These are phyloP conservation scores for Naegleria lovaniensis DNA, from an alignment of 208 protist species.

Conservation along the genomic window DNA sequence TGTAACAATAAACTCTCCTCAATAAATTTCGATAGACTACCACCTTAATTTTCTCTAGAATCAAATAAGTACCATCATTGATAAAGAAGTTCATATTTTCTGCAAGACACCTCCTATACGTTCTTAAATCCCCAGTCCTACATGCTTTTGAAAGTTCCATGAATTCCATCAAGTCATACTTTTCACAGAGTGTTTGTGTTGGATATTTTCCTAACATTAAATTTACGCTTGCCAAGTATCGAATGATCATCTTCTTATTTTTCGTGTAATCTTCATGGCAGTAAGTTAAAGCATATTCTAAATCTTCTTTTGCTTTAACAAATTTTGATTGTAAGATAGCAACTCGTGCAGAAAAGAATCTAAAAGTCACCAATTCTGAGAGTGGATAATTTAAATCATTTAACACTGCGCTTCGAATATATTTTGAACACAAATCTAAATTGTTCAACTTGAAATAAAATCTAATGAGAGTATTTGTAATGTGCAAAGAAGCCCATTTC, in stretches of 20 bases:
- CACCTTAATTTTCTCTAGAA: not conserved
- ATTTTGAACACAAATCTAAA: not conserved
- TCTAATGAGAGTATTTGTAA: not conserved
- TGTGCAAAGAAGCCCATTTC: not conserved
- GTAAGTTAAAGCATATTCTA: not conserved
- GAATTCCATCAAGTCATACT: not conserved
- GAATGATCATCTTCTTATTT: slow-evolving; percentile 15
- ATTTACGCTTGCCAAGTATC: slow-evolving; percentile 9
- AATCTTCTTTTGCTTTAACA: not conserved
- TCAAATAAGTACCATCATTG: not conserved
- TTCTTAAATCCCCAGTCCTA: not conserved
- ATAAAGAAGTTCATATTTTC: slow-evolving; percentile 7
- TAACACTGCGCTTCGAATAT: not conserved
- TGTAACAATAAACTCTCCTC: not conserved
- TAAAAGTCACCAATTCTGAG: not conserved
- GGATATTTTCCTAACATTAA: slow-evolving; percentile 1
- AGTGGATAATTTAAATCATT: not conserved
- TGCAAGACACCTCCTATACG: not conserved
- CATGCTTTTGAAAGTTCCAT: not conserved
- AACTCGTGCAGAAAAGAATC: slow-evolving; percentile 7
- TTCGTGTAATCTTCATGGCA: not conserved
- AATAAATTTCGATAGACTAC: slow-evolving; percentile 24
- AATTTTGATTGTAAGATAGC: not conserved
- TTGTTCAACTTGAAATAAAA: slow-evolving; percentile 22
- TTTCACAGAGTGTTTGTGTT: not conserved